Evolutionary conservation across 139 green algal genomes (phyloP).

Genomic region (Yamagishiella unicocca): DNA sequence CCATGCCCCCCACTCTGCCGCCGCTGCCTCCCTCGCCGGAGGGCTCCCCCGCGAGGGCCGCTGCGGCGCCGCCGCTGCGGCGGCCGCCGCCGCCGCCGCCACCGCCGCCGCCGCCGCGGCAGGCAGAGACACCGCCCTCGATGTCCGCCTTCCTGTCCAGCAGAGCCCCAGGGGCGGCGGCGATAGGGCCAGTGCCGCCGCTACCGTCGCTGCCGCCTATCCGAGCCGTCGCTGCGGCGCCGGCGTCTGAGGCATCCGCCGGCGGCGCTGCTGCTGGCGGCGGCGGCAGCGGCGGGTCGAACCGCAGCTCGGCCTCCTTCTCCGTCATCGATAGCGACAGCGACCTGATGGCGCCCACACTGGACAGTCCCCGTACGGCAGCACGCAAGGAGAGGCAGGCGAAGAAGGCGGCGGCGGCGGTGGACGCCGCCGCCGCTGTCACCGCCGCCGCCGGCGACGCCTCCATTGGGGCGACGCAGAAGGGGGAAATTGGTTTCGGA

Average conservation of each 20-base stretch:
- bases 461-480: background rate
- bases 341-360: conserved; percentile 19
- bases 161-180: too few relatives aligned
- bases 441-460: background rate
- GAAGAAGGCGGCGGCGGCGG: background rate
- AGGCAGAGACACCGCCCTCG: background rate
- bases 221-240: too few relatives aligned
- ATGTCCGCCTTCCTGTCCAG: too few relatives aligned
- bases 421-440: background rate
- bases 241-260: background rate
- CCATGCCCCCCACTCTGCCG: conserved; percentile 18
- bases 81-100: background rate
- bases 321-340: conserved; percentile 5
- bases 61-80: background rate
- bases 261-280: background rate
- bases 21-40: conserved; percentile 14
- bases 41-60: background rate
- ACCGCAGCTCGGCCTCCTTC: background rate
- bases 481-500: background rate
- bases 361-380: conserved; percentile 42
- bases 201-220: background rate
- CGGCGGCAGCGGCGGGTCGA: background rate
- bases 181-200: background rate
- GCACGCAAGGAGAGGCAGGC: conserved; percentile 20
- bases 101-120: background rate